Conservation (phyloP, 768 basidiomycete species). For the Calocybe indica region DNA sequence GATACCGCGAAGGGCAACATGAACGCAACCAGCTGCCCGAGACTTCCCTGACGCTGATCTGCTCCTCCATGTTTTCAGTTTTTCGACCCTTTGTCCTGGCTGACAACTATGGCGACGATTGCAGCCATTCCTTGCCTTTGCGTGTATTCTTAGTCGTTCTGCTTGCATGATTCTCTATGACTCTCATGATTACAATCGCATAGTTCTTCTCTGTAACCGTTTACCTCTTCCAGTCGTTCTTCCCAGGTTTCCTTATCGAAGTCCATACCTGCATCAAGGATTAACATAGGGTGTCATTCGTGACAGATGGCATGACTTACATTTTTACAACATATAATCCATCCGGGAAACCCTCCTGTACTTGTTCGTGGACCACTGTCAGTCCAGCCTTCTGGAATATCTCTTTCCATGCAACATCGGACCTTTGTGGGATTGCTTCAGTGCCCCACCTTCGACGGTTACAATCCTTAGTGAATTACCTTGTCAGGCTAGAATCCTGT, state of each 20-base stretch:
- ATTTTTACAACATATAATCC: conserved; percentile 85
- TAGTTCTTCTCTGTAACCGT: too few relatives aligned
- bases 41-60: too few relatives aligned
- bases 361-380: conserved; percentile 60
- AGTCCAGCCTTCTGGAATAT: conserved; percentile 74
- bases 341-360: conserved; percentile 79
- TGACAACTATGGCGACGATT: too few relatives aligned
- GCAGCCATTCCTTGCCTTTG: too few relatives aligned
- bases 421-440: conserved; percentile 40
- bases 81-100: too few relatives aligned
- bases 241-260: conserved; percentile 29
- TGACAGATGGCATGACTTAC: conserved; percentile 33
- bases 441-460: not conserved
- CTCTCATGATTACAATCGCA: too few relatives aligned
- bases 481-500: conserved; percentile 84
- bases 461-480: conserved; percentile 36
- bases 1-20: too few relatives aligned
- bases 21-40: too few relatives aligned
- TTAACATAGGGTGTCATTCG: not conserved
- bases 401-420: conserved; percentile 75
- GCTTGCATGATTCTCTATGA: not conserved
- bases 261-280: conserved; percentile 43
- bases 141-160: too few relatives aligned
- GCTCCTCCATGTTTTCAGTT: too few relatives aligned
- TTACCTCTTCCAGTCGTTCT: too few relatives aligned